Evolutionary conservation across 1,284 basidiomycete genomes (phyloP).

Genomic region (Ustilago crameri): DNA sequence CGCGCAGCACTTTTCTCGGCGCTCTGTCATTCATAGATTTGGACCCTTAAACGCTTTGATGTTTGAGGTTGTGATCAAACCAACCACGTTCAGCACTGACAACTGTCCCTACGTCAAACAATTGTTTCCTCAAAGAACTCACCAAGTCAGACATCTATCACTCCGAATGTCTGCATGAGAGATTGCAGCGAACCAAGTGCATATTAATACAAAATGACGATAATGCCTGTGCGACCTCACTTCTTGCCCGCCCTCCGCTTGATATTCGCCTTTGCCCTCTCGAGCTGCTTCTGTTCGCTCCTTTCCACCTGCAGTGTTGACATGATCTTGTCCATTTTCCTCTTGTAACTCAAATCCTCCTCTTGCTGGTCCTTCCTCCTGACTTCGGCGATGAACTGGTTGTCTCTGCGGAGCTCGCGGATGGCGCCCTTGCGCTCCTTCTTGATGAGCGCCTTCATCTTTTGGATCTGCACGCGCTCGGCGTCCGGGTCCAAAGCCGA

Average conservation of each 20-base stretch:
- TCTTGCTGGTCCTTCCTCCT: slow-evolving; percentile 83
- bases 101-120: too few species aligned
- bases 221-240: slow-evolving; percentile 3
- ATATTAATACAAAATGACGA: slow-evolving; percentile 7
- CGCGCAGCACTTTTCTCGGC: not conserved
- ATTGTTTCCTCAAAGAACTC: not conserved
- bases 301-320: slow-evolving; percentile 87
- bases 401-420: slow-evolving; percentile 93
- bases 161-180: too few species aligned
- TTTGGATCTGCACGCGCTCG: slow-evolving; percentile 86
- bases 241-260: slow-evolving; percentile 56
- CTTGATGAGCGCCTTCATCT: slow-evolving; percentile 89
- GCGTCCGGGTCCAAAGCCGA: slow-evolving; percentile 86
- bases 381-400: slow-evolving; percentile 83
- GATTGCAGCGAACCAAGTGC: not conserved
- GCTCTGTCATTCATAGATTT: not conserved
- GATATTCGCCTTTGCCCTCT: slow-evolving; percentile 72
- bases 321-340: slow-evolving; percentile 75
- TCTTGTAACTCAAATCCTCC: slow-evolving; percentile 76
- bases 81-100: too few species aligned
- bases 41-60: slow-evolving; percentile 10
- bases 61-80: too few species aligned
- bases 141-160: not conserved
- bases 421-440: slow-evolving; percentile 98
- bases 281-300: slow-evolving; percentile 92